These are phyloP conservation scores for Wallemia hederae DNA, from an alignment of 1,284 basidiomycete species.

Conservation along the genomic window DNA sequence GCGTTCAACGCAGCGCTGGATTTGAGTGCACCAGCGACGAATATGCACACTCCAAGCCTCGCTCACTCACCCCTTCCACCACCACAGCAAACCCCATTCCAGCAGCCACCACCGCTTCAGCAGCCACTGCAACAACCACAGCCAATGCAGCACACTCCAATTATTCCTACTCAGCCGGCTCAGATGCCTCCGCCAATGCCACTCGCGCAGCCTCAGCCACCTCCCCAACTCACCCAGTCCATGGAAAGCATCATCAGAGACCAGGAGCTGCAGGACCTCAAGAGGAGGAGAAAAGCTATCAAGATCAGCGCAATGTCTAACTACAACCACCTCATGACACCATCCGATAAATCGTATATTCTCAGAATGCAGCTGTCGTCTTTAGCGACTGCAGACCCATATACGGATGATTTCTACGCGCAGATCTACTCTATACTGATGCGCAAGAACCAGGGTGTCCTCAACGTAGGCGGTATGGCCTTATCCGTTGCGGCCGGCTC, in stretches of 20 bases:
- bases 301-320: constrained; percentile 71
- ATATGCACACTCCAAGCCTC: background rate
- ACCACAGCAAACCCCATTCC: constrained; percentile 5
- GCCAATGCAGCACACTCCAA: constrained; percentile 7
- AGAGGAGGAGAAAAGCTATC: constrained; percentile 39
- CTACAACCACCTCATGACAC: constrained; percentile 94
- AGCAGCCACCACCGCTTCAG: constrained; percentile 5
- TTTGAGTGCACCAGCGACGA: background rate
- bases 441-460: constrained; percentile 40
- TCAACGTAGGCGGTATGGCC: constrained; percentile 16
- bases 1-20: too few relatives aligned
- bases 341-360: constrained; percentile 98
- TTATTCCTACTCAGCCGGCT: constrained; percentile 5
- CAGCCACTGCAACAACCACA: constrained; percentile 10
- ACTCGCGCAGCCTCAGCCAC: constrained; percentile 28
- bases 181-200: constrained; percentile 19
- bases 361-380: constrained; percentile 97
- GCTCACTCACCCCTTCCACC: background rate
- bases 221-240: constrained; percentile 36
- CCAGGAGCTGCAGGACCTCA: constrained; percentile 56
- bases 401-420: constrained; percentile 92
- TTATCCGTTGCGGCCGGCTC: constrained; percentile 18
- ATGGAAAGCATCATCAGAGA: constrained; percentile 63
- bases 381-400: constrained; percentile 82
- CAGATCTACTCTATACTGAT: constrained; percentile 72